These are phyloP conservation scores for Bathelium albidoporum DNA, from an alignment of 495 filamentous ascomycete species.

Conservation along the genomic window DNA sequence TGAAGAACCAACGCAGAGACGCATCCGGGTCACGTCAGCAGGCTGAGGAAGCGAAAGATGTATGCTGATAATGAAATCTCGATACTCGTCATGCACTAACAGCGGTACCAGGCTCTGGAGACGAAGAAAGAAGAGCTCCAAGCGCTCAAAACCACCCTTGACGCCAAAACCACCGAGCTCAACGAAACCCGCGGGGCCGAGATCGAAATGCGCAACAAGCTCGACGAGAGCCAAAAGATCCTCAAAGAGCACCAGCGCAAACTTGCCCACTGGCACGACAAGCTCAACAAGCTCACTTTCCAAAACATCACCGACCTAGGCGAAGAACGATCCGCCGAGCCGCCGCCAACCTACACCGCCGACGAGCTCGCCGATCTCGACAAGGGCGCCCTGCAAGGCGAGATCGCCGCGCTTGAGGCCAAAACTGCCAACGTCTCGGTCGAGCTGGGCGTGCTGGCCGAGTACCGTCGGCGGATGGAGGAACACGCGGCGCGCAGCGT, in stretches of 20 bases:
- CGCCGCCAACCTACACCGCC: slow-evolving; percentile 70
- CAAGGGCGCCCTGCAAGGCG: slow-evolving; percentile 73
- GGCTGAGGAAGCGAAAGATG: slow-evolving; percentile 78
- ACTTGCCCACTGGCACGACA: slow-evolving; percentile 75
- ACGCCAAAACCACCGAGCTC: slow-evolving; percentile 74
- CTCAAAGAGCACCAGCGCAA: slow-evolving; percentile 80
- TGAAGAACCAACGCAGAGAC: slow-evolving; percentile 61
- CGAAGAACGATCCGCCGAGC: slow-evolving; percentile 28
- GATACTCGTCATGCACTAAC: not conserved
- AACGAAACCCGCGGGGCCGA: slow-evolving; percentile 84
- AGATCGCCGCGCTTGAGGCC: slow-evolving; percentile 85
- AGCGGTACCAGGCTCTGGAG: slow-evolving; percentile 45
- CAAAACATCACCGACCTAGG: slow-evolving; percentile 53
- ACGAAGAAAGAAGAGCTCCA: slow-evolving; percentile 72
- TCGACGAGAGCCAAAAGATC: slow-evolving; percentile 90
- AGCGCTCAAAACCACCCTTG: slow-evolving; percentile 70
- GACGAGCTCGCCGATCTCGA: slow-evolving; percentile 91
- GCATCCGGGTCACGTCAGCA: slow-evolving; percentile 60
- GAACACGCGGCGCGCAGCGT: slow-evolving; percentile 73
- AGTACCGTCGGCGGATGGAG: slow-evolving; percentile 83
- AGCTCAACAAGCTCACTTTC: slow-evolving; percentile 65
- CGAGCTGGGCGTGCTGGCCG: slow-evolving; percentile 81
- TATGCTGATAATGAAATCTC: slow-evolving; percentile 16
- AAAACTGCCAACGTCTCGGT: slow-evolving; percentile 83
- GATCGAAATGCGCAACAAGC: slow-evolving; percentile 96